Evolutionary conservation across 768 basidiomycete species (phyloP).

Genomic region (Multifurca ochricompacta): DNA sequence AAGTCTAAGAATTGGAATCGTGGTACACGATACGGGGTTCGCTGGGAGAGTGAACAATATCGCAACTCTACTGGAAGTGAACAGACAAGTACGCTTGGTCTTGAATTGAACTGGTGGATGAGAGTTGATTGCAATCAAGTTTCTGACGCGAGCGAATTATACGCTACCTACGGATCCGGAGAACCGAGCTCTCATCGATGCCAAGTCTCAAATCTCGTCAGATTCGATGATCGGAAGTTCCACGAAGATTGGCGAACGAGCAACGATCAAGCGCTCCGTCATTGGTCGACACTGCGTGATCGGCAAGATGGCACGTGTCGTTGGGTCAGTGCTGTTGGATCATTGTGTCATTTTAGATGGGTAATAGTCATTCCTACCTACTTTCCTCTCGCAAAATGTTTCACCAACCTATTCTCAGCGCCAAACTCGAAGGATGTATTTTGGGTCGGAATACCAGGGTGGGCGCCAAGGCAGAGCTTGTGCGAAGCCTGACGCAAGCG

Average conservation of each 20-base stretch:
- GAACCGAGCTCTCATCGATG: conserved; percentile 62
- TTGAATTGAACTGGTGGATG: neutral
- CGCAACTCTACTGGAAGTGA: conserved; percentile 69
- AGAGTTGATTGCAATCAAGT: conserved; percentile 32
- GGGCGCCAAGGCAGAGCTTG: conserved; percentile 60
- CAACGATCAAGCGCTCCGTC: conserved; percentile 59
- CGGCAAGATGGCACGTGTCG: conserved; percentile 77
- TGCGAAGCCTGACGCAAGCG: conserved; percentile 64
- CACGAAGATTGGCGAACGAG: conserved; percentile 72
- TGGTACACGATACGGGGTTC: conserved; percentile 47
- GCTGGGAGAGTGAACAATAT: conserved; percentile 72
- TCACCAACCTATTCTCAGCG: conserved; percentile 34
- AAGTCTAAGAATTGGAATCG: conserved; percentile 56
- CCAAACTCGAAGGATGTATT: conserved; percentile 69
- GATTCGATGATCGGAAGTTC: conserved; percentile 81
- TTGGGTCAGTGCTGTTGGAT: conserved; percentile 77
- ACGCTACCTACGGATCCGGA: conserved; percentile 52
- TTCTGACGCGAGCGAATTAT: conserved; percentile 45
- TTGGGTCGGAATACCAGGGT: conserved; percentile 69
- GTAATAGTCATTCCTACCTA: conserved; percentile 37
- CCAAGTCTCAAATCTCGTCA: conserved; percentile 72
- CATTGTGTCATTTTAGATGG: conserved; percentile 86
- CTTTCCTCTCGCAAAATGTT: neutral
- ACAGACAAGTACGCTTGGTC: conserved; percentile 53
- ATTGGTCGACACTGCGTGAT: conserved; percentile 69